Evolutionary conservation across 345 rosid genomes (phyloP), one percentile per base, ranked within the genome.

Genomic region (Conringia planisiliqua): DNA sequence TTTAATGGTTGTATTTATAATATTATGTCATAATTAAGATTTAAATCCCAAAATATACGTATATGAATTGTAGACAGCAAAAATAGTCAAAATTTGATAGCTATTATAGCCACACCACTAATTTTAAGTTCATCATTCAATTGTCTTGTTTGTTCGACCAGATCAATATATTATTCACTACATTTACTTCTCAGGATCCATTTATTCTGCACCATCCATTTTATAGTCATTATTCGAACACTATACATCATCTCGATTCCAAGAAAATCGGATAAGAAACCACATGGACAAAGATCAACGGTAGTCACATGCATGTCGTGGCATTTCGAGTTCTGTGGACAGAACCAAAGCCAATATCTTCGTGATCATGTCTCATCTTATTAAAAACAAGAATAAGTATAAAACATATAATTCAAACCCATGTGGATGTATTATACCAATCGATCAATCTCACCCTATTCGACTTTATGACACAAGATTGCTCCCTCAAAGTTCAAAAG

Each of bases 251-350:
- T 52, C 39, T 33, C 14, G 39, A 51, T 52, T 42, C 40, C 38
- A 62, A 70, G 16, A 70, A 68, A 64, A 61, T 17, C 13, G 66
- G 80, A 77, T 77, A 70, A 77, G 80, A 77, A 56, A 63, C 76
- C 76, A 77, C 76, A 70, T 77, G 76, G 66, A 62, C 17, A 56
- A 55, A 35, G 71, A 20, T 67, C 42, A 77, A 77, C 54, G 58
- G 60, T 36, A 30, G 17, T 63, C 76, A 63, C 76, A 77, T 64
- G 71, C 71, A 77, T 57, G 30, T 76, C 24, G 40, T 50, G 43
- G 62, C 48, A 61, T 59, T 68, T 20, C 68, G 11, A 38, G 62
- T 40, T 69, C 10, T 69, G 70, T 69, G 79, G 79, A 77, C 76
- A 77, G 46, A 70, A 77, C 71, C 26, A 46, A 64, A 70, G 11